Evolutionary conservation across 352 stramenopile species (phyloP), one percentile per base, ranked within the genome.

Genomic region (Pythium chondricola): DNA sequence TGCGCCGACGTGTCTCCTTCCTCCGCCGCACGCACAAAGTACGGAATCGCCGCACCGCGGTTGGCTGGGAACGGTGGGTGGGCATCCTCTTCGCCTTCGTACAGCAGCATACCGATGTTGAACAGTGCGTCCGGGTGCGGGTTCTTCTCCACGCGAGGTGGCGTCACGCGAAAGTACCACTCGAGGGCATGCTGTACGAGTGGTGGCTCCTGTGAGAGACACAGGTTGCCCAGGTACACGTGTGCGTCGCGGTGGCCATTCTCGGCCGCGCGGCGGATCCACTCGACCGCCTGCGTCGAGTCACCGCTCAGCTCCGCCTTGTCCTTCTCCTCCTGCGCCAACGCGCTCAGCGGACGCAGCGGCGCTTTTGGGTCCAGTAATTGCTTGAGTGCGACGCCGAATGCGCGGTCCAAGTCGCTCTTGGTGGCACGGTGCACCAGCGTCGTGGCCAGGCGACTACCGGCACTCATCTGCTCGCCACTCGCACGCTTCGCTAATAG

Each of bases 61-160:
- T 88, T 82, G 4, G 62, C 61, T 16, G 53, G 44, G 36, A 91
- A 79, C 6, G 80, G 74, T 10, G 79, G 83, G 32, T 88, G 67
- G 0, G 78, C 71, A 51, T 87, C 65, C n/a, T 86, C 65, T 3
- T 88, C 70, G 17, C 78, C 79, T 24, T 91, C 71, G 35, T 74
- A 88, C 14, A 88, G 61, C 53, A 94, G 75, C 56, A 88, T 67
- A 0, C 78, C 83, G 26, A 94, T 73, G 60, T 92, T 92, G 60
- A 90, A 92, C 13, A 92, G 59, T 30, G 83, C 83, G 51, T 94
- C 83, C 2, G 80, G 69, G 56, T 92, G 78, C 37, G 81, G 78
- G 14, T 71, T 69, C 22, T 63, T 66, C 26, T 69, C 36, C 35
- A 76, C 50, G 48, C 69, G 69, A 8, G 65, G 61, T 3, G 57